A percentile compares a stretch with the other conserved stretches of the same genome.
These are phyloP conservation scores for Dovyalis caffra DNA, from an alignment of 345 rosid species.

Conservation along the genomic window DNA sequence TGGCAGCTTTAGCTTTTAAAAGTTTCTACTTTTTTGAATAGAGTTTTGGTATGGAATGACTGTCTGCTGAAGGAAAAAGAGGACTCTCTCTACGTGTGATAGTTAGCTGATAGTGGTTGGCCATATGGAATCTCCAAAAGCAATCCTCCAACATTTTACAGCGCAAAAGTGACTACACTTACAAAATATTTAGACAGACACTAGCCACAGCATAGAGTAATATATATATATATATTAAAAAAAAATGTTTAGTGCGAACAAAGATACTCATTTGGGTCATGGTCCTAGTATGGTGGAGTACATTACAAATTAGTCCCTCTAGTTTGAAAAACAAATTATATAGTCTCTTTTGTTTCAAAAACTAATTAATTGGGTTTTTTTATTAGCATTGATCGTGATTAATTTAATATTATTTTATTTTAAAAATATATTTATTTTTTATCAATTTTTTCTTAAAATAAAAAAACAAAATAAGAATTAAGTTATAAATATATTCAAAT, in stretches of 20 bases:
- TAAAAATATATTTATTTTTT: too few relatives aligned
- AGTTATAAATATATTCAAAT: too few relatives aligned
- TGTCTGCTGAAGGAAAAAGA: constrained; percentile 16
- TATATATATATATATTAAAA: too few relatives aligned
- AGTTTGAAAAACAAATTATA: too few relatives aligned
- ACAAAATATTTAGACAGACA: not conserved
- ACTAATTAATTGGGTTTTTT: too few relatives aligned
- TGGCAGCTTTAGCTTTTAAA: constrained; percentile 46
- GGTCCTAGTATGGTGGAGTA: constrained; percentile 28
- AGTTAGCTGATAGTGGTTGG: constrained; percentile 27
- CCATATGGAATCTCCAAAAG: constrained; percentile 32
- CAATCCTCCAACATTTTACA: constrained; percentile 19
- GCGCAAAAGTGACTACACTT: constrained; percentile 24
- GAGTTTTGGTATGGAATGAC: constrained; percentile 17
- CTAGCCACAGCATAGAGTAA: not conserved
- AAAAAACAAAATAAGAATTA: too few relatives aligned
- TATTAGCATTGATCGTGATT: too few relatives aligned
- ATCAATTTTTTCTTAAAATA: too few relatives aligned
- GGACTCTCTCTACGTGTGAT: constrained; percentile 1
- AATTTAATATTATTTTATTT: too few relatives aligned
- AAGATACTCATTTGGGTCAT: constrained; percentile 11
- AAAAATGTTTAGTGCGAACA: not conserved
- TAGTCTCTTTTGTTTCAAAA: too few relatives aligned
- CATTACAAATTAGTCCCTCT: too few relatives aligned
- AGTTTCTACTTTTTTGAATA: constrained; percentile 26